Percentiles rank a stretch among this genome's conserved stretches.
These are phyloP conservation scores for Serendipita vermifera DNA, from an alignment of 768 basidiomycete genomes.

Conservation along the genomic window DNA sequence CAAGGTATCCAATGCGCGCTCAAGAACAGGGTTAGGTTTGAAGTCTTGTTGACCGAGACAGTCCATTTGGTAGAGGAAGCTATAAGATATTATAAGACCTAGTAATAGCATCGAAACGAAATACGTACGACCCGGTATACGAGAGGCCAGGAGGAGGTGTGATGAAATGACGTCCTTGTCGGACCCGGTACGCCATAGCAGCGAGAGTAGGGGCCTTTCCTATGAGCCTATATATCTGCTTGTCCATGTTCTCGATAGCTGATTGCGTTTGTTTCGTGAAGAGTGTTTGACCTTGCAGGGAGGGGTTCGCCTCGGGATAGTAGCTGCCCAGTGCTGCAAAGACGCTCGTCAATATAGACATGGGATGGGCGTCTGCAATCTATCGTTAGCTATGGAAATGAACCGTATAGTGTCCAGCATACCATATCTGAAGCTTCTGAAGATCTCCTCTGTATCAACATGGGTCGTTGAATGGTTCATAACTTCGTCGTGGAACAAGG, in stretches of 20 bases:
- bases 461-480: slow-evolving; percentile 61
- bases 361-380: slow-evolving; percentile 64
- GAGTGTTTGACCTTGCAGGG: slow-evolving; percentile 51
- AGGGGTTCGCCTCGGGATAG: slow-evolving; percentile 46
- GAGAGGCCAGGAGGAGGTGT: slow-evolving; percentile 68
- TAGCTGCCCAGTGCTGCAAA: slow-evolving; percentile 82
- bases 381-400: background rate
- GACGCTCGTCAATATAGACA: slow-evolving; percentile 79
- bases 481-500: slow-evolving; percentile 59
- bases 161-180: slow-evolving; percentile 82
- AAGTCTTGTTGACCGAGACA: slow-evolving; percentile 62
- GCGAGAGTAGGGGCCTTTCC: slow-evolving; percentile 84
- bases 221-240: slow-evolving; percentile 79
- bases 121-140: slow-evolving; percentile 66
- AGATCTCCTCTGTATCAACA: slow-evolving; percentile 55
- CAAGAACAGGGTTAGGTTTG: slow-evolving; percentile 69
- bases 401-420: background rate
- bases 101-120: background rate
- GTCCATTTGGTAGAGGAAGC: slow-evolving; percentile 86
- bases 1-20: slow-evolving; percentile 74
- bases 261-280: slow-evolving; percentile 53
- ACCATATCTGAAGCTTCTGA: slow-evolving; percentile 48
- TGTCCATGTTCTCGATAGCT: slow-evolving; percentile 74
- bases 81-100: slow-evolving; percentile 20
- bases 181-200: slow-evolving; percentile 88